Evolutionary conservation across 805 yeast species (phyloP).

Genomic region (Saturnispora sekii): DNA sequence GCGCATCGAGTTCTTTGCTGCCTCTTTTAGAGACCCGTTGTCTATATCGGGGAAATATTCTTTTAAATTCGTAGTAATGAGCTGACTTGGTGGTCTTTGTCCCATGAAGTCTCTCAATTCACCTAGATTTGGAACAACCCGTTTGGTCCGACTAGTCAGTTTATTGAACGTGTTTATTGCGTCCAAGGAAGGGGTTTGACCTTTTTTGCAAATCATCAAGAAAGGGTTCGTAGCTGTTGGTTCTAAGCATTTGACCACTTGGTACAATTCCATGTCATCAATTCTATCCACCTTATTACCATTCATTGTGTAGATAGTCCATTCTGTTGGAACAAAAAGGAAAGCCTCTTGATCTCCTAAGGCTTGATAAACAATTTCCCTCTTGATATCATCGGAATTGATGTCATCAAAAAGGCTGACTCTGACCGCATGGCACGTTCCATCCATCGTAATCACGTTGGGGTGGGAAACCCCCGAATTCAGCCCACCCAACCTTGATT

Average conservation of each 20-base stretch:
- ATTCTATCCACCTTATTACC: conserved; percentile 1
- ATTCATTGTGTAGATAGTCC: conserved; percentile 5
- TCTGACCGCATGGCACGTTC: conserved; percentile 3
- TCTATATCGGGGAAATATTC: conserved; percentile 88
- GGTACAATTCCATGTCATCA: conserved; percentile 2
- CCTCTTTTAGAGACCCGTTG: conserved; percentile 60
- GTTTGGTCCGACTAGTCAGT: not conserved
- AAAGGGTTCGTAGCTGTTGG: not conserved
- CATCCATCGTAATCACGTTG: conserved; percentile 2
- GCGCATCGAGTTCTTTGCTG: conserved; percentile 76
- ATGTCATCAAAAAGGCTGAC: not conserved
- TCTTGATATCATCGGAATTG: conserved; percentile 1
- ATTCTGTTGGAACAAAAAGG: conserved; percentile 1
- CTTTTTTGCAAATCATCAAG: conserved; percentile 54
- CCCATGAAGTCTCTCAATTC: conserved; percentile 43
- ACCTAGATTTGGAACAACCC: not conserved
- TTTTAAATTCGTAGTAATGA: conserved; percentile 79
- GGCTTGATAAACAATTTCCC: conserved; percentile 2
- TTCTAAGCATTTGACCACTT: not conserved
- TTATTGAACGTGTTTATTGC: conserved; percentile 49
- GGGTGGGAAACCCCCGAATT: not conserved
- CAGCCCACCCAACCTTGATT: conserved; percentile 7
- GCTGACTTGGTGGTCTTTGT: conserved; percentile 88
- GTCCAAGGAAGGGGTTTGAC: conserved; percentile 51
- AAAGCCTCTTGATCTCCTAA: not conserved